These are phyloP conservation scores for Perkinsus olseni DNA, from an alignment of 169 alveolate genomes.

Conservation along the genomic window DNA sequence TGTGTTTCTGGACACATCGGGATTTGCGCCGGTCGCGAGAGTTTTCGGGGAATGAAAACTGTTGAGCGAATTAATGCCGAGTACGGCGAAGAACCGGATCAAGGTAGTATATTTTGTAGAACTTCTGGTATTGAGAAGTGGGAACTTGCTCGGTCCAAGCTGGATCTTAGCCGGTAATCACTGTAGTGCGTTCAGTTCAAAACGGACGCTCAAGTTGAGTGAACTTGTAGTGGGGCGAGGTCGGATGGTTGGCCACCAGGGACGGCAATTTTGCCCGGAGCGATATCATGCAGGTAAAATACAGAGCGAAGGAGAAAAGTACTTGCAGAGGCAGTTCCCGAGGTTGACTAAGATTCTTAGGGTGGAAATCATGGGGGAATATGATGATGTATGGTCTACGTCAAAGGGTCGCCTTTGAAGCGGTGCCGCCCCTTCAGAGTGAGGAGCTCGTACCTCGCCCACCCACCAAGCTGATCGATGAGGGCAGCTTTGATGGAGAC, in stretches of 20 bases:
- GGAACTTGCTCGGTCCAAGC: too few relatives aligned
- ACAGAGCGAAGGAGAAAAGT: neutral
- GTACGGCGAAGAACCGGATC: neutral
- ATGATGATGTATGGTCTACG: neutral
- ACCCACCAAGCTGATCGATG: neutral
- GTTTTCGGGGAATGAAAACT: neutral
- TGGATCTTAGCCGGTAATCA: too few relatives aligned
- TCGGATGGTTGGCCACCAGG: neutral
- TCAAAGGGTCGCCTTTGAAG: too few relatives aligned
- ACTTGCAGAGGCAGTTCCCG: neutral
- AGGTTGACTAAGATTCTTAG: neutral
- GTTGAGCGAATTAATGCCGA: neutral
- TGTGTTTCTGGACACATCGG: neutral
- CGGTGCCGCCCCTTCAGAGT: neutral
- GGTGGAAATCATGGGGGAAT: neutral
- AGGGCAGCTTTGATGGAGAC: neutral
- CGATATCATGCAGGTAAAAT: neutral
- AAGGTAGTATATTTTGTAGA: neutral
- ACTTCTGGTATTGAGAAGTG: too few relatives aligned
- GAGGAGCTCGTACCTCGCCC: neutral
- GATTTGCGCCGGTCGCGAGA: neutral
- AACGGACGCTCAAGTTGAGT: too few relatives aligned
- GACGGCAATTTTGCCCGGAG: neutral
- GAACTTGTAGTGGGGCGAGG: too few relatives aligned
- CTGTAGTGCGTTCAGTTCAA: too few relatives aligned